Percentiles rank a stretch among this genome's conserved stretches.
These are phyloP conservation scores for Trapa incisa DNA, from an alignment of 345 rosid species.

Conservation along the genomic window DNA sequence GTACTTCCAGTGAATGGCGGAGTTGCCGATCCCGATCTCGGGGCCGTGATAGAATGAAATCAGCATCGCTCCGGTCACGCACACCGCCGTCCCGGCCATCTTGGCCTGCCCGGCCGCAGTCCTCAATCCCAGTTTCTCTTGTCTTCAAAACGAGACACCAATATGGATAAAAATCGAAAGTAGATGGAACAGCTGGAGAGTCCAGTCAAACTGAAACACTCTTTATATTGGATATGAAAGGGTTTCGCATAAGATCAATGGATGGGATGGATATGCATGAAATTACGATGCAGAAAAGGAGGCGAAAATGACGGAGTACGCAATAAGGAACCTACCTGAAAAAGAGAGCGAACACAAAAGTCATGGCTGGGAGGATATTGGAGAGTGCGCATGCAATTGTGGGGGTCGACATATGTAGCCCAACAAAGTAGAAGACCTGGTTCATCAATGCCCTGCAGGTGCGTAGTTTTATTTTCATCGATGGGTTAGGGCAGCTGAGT, in stretches of 20 bases:
- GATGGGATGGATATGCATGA: neutral
- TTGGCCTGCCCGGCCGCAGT: conserved; percentile 65
- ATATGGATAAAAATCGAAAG: too few species aligned
- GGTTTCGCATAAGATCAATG: neutral
- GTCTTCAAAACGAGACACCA: conserved; percentile 23
- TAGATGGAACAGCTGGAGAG: too few species aligned
- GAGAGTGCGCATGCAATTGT: conserved; percentile 76
- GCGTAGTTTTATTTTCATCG: neutral
- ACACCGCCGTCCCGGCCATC: conserved; percentile 53
- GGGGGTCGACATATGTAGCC: conserved; percentile 59
- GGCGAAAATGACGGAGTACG: neutral
- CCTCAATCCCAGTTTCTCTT: conserved; percentile 55
- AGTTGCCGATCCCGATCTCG: conserved; percentile 36
- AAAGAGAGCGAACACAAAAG: conserved; percentile 64
- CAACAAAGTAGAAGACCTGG: conserved; percentile 73
- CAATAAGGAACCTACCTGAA: conserved; percentile 48
- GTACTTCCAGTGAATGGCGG: conserved; percentile 67
- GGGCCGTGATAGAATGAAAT: conserved; percentile 80
- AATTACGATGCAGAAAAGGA: neutral
- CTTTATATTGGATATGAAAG: too few species aligned
- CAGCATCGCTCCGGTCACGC: conserved; percentile 91
- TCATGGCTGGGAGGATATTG: conserved; percentile 66
- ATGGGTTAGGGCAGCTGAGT: too few species aligned
- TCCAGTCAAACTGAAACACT: too few species aligned
- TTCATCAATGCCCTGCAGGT: conserved; percentile 52